Evolutionary conservation across 2,329 filamentous ascomycete genomes (phyloP).

Genomic region (Orbilia javanica): DNA sequence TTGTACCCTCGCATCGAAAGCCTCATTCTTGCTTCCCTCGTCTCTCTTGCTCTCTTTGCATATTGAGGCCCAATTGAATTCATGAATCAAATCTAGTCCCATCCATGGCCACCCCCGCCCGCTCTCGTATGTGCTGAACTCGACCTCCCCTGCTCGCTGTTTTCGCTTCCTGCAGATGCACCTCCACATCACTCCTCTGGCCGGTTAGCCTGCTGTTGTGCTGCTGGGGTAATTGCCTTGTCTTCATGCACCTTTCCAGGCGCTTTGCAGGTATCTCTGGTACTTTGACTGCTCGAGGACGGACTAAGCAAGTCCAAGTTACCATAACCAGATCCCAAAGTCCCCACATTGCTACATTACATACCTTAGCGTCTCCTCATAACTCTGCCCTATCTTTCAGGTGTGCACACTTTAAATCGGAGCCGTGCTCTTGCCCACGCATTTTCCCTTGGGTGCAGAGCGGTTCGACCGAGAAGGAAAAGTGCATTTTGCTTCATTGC

Average conservation of each 20-base stretch:
- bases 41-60: conserved; percentile 16
- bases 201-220: conserved; percentile 21
- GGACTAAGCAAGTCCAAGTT: conserved; percentile 43
- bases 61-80: not conserved
- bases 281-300: conserved; percentile 27
- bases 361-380: conserved; percentile 36
- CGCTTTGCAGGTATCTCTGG: conserved; percentile 50
- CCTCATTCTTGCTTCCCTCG: conserved; percentile 39
- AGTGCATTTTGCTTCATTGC: conserved; percentile 10
- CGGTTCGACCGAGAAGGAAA: conserved; percentile 17
- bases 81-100: not conserved
- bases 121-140: conserved; percentile 22
- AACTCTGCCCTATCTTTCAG: conserved; percentile 46
- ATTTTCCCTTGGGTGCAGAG: conserved; percentile 28
- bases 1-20: conserved; percentile 55
- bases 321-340: conserved; percentile 40
- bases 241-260: conserved; percentile 44
- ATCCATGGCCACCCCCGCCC: conserved; percentile 33
- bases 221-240: conserved; percentile 41
- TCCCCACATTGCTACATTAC: conserved; percentile 36
- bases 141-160: conserved; percentile 47
- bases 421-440: conserved; percentile 45
- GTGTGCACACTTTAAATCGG: conserved; percentile 44
- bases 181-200: conserved; percentile 54
- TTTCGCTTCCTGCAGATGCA: conserved; percentile 57